A percentile compares a stretch with the other conserved stretches of the same genome.
Evolutionary conservation across 495 filamentous ascomycete species (phyloP).

Genomic region (Penicillium arizonense): DNA sequence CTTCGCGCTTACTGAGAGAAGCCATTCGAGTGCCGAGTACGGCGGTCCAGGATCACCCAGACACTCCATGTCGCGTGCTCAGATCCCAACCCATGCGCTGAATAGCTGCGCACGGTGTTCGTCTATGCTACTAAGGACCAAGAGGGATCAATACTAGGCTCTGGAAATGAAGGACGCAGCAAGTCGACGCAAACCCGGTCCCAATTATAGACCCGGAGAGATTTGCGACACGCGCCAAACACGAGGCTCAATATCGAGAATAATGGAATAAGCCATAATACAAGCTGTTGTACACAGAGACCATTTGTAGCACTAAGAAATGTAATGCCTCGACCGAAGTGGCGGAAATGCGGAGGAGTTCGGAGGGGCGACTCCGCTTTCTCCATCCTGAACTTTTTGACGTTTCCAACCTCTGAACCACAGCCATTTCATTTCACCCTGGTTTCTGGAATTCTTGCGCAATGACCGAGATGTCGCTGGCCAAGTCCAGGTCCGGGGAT

Average conservation of each 20-base stretch:
- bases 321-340: conserved; percentile 10
- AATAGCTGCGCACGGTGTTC: too few species aligned
- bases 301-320: conserved; percentile 2
- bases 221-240: background rate
- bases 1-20: background rate
- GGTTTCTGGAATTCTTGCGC: conserved; percentile 5
- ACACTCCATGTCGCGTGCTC: conserved; percentile 10
- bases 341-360: conserved; percentile 36
- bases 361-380: conserved; percentile 36
- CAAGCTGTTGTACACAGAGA: too few species aligned
- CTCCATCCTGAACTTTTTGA: conserved; percentile 21
- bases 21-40: background rate
- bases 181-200: background rate
- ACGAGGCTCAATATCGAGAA: background rate
- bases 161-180: background rate
- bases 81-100: conserved; percentile 3
- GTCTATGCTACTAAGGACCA: background rate
- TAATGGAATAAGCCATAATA: background rate
- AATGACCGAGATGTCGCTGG: conserved; percentile 42
- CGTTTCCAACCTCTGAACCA: conserved; percentile 5
- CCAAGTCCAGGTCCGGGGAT: conserved; percentile 17
- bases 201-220: background rate
- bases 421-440: conserved; percentile 33
- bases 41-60: background rate
- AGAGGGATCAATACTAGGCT: background rate